Percentiles rank a stretch among this genome's conserved stretches.
Evolutionary conservation across 2,329 filamentous ascomycete species (phyloP).

Genomic region (Chrysoporthe cubensis): DNA sequence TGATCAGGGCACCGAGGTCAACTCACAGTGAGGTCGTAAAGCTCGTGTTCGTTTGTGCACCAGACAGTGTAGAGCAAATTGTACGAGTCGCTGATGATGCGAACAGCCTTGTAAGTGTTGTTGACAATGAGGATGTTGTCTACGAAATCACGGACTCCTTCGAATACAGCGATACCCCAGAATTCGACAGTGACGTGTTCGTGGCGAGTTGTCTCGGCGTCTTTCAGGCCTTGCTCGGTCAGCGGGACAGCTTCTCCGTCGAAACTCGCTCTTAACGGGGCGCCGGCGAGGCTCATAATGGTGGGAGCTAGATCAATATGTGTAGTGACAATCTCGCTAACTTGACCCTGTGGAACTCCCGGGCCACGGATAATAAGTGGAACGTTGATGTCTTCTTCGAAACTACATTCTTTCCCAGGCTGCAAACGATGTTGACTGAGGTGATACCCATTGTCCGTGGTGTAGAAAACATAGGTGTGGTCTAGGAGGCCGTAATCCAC

Average conservation of each 20-base stretch:
- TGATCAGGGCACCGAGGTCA: background rate
- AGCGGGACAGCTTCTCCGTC: slow-evolving; percentile 57
- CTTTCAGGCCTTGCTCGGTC: no score
- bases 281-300: slow-evolving; percentile 50
- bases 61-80: slow-evolving; percentile 66
- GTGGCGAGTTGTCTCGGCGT: slow-evolving; percentile 35
- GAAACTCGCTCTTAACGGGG: slow-evolving; percentile 51
- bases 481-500: slow-evolving; percentile 60
- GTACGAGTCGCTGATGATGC: slow-evolving; percentile 54
- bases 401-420: slow-evolving; percentile 61
- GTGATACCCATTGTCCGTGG: slow-evolving; percentile 63
- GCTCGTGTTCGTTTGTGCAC: slow-evolving; percentile 67
- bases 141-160: slow-evolving; percentile 32
- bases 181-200: slow-evolving; percentile 56
- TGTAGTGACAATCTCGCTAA: slow-evolving; percentile 54
- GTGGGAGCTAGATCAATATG: slow-evolving; percentile 69
- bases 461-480: slow-evolving; percentile 62
- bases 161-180: slow-evolving; percentile 44
- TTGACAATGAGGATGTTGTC: slow-evolving; percentile 18
- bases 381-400: slow-evolving; percentile 62
- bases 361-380: slow-evolving; percentile 64
- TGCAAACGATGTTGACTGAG: slow-evolving; percentile 61
- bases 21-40: slow-evolving; percentile 60
- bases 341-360: slow-evolving; percentile 48
- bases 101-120: slow-evolving; percentile 57